Base-by-base conservation (phyloP, 2,329 filamentous ascomycete species). In the Graphium sp. region DNA sequence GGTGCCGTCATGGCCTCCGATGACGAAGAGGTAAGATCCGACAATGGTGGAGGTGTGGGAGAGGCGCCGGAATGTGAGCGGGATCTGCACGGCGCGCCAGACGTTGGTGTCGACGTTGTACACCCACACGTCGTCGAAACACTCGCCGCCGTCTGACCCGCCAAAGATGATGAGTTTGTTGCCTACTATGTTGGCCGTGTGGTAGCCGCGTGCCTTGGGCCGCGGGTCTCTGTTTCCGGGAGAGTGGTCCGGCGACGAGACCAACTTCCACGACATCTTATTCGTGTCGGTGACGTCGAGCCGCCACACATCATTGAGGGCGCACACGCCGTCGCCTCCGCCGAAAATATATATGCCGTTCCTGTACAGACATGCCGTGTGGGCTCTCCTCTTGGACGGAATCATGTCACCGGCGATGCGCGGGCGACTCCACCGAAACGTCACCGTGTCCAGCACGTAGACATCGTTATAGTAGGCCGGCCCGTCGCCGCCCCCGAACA, bases 291-390 rank as follows among this genome's bases (percentile, higher is more conserved):
- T 61, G 20, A 79, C 74, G 40, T 79, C 74, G 11, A 79, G 59
- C n/a, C 74, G 58, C 74, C 74, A 79, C 13, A 79, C 70, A 40
- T 79, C 74, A 43, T 78, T 78, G 32, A 79, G 56, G 5, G 74
- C 74, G 26, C 70, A 59, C n/a, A 75, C 67, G 24, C 74, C 74
- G 42, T 79, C 74, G 22, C 74, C 74, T 26, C 74, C 74, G 18
- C 74, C 74, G 43, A 79, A 79, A n/a, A 79, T 55, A 44, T 77
- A 78, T 37, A 79, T 69, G 17, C 74, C 73, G 38, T 70, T 76
- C 46, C 74, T 73, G 51, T 78, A 75, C 13, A 78, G 51, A 38
- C 74, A 78, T n/a, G 74, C 72, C 4, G 74, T 78, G 44, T 79
- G 74, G 4, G 74, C 74, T 28, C 74, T 56, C 14, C 74, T 58